Evolutionary conservation across 331 rosid species (phyloP), one percentile per base, ranked within the genome.

Genomic region (Dryas integrifolia): DNA sequence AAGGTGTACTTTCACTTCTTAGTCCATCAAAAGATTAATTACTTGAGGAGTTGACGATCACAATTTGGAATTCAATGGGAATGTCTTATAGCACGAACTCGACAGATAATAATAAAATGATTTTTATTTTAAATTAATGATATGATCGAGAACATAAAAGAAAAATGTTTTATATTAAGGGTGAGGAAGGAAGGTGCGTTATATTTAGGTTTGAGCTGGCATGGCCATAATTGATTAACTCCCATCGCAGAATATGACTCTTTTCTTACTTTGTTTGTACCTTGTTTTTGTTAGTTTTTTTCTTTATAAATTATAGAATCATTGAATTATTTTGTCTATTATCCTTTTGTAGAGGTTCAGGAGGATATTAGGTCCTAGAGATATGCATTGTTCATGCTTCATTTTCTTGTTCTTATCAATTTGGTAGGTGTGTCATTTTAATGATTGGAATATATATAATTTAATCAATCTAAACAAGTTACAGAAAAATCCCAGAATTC

Each of bases 131-230:
- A 12, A 26, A 2, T 7, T 6, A 13, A 30, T 13, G 45, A 9
- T 1, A 47, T 16, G 35, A 18, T 18, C 18, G 18, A 30, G 35
- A 30, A 30, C 35, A 30, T 0, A n/a, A 21, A 63, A 15, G 9
- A 1, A 11, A 35, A 30, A 30, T 30, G 35, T 30, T 30, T 30
- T 30, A 30, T 30, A 30, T 30, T 30, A 30, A 30, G 35, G 35
- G 1, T 30, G 35, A 30, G 5, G 39, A 56, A 55, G 26, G 39
- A 58, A 59, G 48, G 30, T 66, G n/a, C 24, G 8, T 7, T 7
- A 44, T 57, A 50, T 12, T 52, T 60, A 51, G 65, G 53, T 39
- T 74, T 61, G 79, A 68, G 85, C 85, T 86, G 86, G 80, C 85
- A 79, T 26, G 55, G 10, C 11, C 67, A 75, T 67, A 13, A 81